These are phyloP conservation scores for Colletotrichum agaves DNA, from an alignment of 2,329 filamentous ascomycete species.

Conservation along the genomic window DNA sequence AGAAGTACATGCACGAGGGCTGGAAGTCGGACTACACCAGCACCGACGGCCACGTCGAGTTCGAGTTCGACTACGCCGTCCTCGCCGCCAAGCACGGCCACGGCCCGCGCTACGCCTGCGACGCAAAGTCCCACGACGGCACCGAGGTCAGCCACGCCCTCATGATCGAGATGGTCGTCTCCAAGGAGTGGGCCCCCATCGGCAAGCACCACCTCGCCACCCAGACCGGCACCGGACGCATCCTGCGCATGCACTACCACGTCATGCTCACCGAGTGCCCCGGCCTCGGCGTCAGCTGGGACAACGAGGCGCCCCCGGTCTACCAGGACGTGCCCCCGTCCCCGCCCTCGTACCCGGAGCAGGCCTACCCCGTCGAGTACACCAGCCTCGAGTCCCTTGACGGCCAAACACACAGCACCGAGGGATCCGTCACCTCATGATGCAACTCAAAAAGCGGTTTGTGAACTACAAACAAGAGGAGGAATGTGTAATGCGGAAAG, in stretches of 20 bases:
- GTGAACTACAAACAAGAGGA: background rate
- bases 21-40: slow-evolving; percentile 81
- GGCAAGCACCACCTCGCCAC: slow-evolving; percentile 76
- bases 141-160: slow-evolving; percentile 86
- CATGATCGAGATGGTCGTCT: slow-evolving; percentile 92
- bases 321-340: slow-evolving; percentile 93
- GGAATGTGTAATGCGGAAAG: background rate
- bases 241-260: slow-evolving; percentile 91
- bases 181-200: slow-evolving; percentile 85
- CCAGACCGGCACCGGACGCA: slow-evolving; percentile 89
- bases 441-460: background rate
- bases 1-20: slow-evolving; percentile 83
- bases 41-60: slow-evolving; percentile 72
- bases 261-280: slow-evolving; percentile 83
- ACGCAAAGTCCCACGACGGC: slow-evolving; percentile 78
- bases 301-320: slow-evolving; percentile 92
- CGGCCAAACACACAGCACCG: slow-evolving; percentile 29
- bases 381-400: slow-evolving; percentile 54
- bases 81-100: slow-evolving; percentile 54
- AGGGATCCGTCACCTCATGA: slow-evolving; percentile 20
- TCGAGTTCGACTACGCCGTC: slow-evolving; percentile 80
- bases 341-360: slow-evolving; percentile 74
- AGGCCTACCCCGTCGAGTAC: slow-evolving; percentile 48
- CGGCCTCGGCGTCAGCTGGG: slow-evolving; percentile 94
- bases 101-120: slow-evolving; percentile 75